A percentile compares a stretch with the other conserved stretches of the same genome.
Evolutionary conservation across 1,284 basidiomycete species (phyloP).

Genomic region (Ganoderma leucocontextum): DNA sequence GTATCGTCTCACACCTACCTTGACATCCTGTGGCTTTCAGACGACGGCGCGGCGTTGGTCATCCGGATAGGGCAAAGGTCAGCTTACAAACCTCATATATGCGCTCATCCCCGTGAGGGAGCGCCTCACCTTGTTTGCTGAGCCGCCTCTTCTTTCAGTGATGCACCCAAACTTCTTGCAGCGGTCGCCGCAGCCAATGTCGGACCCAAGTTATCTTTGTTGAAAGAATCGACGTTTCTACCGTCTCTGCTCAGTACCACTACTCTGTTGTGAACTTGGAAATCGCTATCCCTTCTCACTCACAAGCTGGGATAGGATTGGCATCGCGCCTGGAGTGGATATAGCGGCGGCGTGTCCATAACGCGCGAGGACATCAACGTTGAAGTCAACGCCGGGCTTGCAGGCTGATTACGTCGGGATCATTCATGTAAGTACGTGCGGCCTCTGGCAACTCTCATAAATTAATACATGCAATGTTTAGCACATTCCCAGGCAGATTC

Average conservation of each 20-base stretch:
- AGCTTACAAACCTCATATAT: background rate
- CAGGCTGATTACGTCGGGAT: too few species aligned
- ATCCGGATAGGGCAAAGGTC: constrained; percentile 46
- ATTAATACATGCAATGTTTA: too few species aligned
- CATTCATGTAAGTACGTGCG: too few species aligned
- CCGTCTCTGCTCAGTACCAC: constrained; percentile 40
- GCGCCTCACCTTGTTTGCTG: background rate
- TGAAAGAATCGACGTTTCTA: constrained; percentile 52
- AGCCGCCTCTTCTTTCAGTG: constrained; percentile 37
- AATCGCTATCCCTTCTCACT: background rate
- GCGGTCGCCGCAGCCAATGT: constrained; percentile 45
- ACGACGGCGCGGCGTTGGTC: constrained; percentile 45
- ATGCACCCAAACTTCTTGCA: constrained; percentile 50
- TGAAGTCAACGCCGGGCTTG: too few species aligned
- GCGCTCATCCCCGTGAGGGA: background rate
- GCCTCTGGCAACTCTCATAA: too few species aligned
- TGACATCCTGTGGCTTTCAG: constrained; percentile 50
- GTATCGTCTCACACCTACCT: constrained; percentile 50
- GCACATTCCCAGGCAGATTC: too few species aligned
- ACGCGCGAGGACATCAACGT: too few species aligned
- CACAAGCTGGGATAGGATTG: background rate
- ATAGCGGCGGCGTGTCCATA: too few species aligned
- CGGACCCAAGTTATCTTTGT: constrained; percentile 42
- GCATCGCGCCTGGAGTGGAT: background rate
- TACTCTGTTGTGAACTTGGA: constrained; percentile 5